Evolutionary conservation across 805 yeast species (phyloP), one percentile per base, ranked within the genome.

Genomic region (Tetrapisispora phaffii): DNA sequence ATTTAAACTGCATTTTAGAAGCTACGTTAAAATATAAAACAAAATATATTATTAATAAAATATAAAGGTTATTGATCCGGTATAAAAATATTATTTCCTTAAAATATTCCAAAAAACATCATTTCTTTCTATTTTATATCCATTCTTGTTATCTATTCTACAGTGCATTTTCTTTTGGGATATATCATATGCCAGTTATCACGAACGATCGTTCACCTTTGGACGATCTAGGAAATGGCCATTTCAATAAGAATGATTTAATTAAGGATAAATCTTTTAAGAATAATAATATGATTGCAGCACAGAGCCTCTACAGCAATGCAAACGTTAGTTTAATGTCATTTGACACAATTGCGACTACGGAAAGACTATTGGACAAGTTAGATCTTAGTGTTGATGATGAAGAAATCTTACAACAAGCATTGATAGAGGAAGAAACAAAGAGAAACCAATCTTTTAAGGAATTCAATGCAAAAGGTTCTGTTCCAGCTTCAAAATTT

Each of bases 401-500:
- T 41, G 67, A 64, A 31, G 44, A 50, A 15, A 43, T 62, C 7
- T 43, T 63, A 28, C 57, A 60, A 40, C 54, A 55, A 23, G 61
- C 63, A 1, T 41, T 60, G 26, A 44, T 47, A 28, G 57, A 55
- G 41, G 56, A 54, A 21, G 52, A 52, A 26, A 57, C 47, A 32
- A 48, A 46, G 24, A 36, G 17, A 16, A 24, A 24, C 13, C 16
- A 7, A 45, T 31, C 17, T 29, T 9, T 16, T 13, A 9, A 12
- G 29, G 41, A 35, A 22, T 2, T 7, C 47, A 52, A 31, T 49
- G 45, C 4, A 56, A 54, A 9, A 41, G 47, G 58, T 10, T 61
- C 65, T 47, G 45, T 58, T 39, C 67, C 67, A 1, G 67, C 67
- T 4, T 56, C 64, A 1, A 57, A 54, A n/a, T 63, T 63, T 33